These are phyloP conservation scores for Cyberlindnera bimundalis DNA, from an alignment of 805 yeast species.

Conservation along the genomic window DNA sequence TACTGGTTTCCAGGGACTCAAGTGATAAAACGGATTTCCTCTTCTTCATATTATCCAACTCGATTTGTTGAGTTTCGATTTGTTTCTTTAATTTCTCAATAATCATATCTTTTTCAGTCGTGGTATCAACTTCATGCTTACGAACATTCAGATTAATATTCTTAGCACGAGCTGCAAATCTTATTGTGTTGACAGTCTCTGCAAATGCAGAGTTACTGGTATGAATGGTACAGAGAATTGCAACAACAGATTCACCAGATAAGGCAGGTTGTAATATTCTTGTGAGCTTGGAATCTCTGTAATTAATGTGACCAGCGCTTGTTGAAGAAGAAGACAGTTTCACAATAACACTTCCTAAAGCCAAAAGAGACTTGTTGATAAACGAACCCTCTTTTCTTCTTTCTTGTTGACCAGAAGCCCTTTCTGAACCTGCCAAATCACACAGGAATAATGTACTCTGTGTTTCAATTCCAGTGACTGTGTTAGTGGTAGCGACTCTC, in stretches of 20 bases:
- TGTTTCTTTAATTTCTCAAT: slow-evolving; percentile 56
- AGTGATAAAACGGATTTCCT: slow-evolving; percentile 6
- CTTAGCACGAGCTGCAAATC: slow-evolving; percentile 93
- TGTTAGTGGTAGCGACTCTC: slow-evolving; percentile 45
- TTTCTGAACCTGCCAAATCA: slow-evolving; percentile 96
- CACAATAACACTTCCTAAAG: slow-evolving; percentile 89
- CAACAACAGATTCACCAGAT: slow-evolving; percentile 80
- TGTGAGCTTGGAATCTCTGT: slow-evolving; percentile 90
- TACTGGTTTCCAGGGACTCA: slow-evolving; percentile 8
- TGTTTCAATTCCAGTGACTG: slow-evolving; percentile 34
- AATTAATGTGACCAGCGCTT: slow-evolving; percentile 71
- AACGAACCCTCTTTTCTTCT: slow-evolving; percentile 91
- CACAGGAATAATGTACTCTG: slow-evolving; percentile 75
- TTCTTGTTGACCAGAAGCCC: slow-evolving; percentile 62
- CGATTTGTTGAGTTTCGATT: slow-evolving; percentile 57
- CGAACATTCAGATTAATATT: slow-evolving; percentile 71
- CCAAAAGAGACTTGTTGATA: slow-evolving; percentile 86
- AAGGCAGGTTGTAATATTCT: slow-evolving; percentile 88
- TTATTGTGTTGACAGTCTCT: slow-evolving; percentile 80
- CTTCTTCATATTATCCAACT: slow-evolving; percentile 40
- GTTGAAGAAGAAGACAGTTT: slow-evolving; percentile 44
- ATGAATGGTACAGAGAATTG: slow-evolving; percentile 85
- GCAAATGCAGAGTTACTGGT: slow-evolving; percentile 55
- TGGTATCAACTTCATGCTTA: slow-evolving; percentile 39
- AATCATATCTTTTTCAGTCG: slow-evolving; percentile 44